A percentile compares a stretch with the other conserved stretches of the same genome.
Evolutionary conservation across 306 rosid species (phyloP).

Genomic region (Cicer bijugum): DNA sequence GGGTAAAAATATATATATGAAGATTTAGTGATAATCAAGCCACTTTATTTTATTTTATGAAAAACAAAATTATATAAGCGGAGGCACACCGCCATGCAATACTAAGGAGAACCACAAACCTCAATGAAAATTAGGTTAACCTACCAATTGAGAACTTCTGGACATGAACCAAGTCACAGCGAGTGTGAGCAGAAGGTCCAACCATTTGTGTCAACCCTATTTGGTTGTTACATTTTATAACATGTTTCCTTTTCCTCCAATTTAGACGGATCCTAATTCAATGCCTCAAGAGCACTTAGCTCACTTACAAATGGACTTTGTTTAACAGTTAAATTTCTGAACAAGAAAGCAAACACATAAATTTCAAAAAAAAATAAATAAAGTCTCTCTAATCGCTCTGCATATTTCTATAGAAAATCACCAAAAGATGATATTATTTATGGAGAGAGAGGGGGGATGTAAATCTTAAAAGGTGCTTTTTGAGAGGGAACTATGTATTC

Average conservation of each 20-base stretch:
- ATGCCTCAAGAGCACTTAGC: background rate
- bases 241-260: background rate
- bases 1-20: constrained; percentile 8
- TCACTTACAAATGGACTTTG: constrained; percentile 2
- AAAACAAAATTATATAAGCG: no score
- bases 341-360: background rate
- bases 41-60: no score
- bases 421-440: background rate
- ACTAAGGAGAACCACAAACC: no score
- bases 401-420: background rate
- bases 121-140: no score
- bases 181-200: no score
- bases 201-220: no score
- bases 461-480: background rate
- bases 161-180: no score
- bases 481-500: background rate
- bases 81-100: no score
- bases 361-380: background rate
- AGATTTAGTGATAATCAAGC: background rate
- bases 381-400: background rate
- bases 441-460: background rate
- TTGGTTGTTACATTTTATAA: background rate
- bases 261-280: constrained; percentile 5
- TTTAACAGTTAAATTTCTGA: background rate
- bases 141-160: no score